Conservation (phyloP, 2,329 filamentous ascomycete genomes). For the Amesomyces nigricolor region DNA sequence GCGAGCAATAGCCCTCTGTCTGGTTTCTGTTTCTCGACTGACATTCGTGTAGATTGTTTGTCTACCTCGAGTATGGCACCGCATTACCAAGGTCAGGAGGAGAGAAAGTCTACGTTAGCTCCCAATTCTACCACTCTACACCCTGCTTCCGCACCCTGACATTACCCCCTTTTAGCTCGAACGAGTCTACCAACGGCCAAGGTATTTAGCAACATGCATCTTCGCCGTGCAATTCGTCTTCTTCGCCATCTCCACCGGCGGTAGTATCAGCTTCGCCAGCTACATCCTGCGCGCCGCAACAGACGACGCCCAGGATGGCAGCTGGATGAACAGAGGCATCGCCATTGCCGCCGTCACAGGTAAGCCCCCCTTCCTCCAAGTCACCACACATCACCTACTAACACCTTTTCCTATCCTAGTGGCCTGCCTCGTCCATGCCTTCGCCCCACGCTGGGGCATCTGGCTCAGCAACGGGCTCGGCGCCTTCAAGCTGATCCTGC, state of each 20-base stretch:
- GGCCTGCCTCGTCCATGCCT: slow-evolving; percentile 35
- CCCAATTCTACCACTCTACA: not conserved
- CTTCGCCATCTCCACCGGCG: slow-evolving; percentile 34
- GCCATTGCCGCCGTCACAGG: slow-evolving; percentile 31
- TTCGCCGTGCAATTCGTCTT: slow-evolving; percentile 35
- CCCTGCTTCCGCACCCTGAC: not conserved
- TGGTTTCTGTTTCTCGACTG: not conserved
- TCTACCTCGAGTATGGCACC: slow-evolving; percentile 46
- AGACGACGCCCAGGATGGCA: slow-evolving; percentile 23
- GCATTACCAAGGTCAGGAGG: slow-evolving; percentile 41
- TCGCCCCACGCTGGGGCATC: slow-evolving; percentile 31
- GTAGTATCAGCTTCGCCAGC: slow-evolving; percentile 32
- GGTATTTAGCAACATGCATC: slow-evolving; percentile 34
- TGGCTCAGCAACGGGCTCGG: slow-evolving; percentile 35
- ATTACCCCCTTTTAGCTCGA: slow-evolving; percentile 20
- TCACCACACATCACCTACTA: not conserved
- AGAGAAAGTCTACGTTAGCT: slow-evolving; percentile 39
- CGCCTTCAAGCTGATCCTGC: slow-evolving; percentile 33
- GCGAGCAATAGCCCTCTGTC: too few relatives aligned
- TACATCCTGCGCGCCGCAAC: slow-evolving; percentile 31
- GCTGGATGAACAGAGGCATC: slow-evolving; percentile 32
- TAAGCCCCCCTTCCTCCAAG: not conserved
- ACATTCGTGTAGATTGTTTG: slow-evolving; percentile 26
- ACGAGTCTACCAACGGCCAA: slow-evolving; percentile 32
- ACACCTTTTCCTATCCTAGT: slow-evolving; percentile 1